Evolutionary conservation across 2,329 filamentous ascomycete genomes (phyloP).

Genomic region (Aspergillus sp.): DNA sequence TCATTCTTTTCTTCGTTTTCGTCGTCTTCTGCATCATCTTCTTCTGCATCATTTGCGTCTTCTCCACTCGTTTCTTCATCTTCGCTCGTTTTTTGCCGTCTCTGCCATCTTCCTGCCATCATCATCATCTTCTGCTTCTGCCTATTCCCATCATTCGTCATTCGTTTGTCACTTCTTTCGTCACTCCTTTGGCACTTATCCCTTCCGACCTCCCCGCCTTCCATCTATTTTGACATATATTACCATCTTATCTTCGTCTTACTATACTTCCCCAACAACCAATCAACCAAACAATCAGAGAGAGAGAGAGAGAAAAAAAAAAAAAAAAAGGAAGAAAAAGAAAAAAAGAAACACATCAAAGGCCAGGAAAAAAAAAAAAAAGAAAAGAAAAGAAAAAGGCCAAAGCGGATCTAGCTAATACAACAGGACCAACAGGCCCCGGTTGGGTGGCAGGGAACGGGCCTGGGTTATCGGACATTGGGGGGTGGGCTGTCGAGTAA

Average conservation of each 20-base stretch:
- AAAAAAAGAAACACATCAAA: too few species aligned
- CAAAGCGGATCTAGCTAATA: too few species aligned
- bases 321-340: background rate
- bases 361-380: background rate
- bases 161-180: background rate
- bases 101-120: background rate
- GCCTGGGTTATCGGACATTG: constrained; percentile 4
- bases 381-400: background rate
- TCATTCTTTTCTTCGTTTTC: too few species aligned
- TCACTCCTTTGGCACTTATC: background rate
- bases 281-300: background rate
- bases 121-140: background rate
- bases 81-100: background rate
- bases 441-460: constrained; percentile 6
- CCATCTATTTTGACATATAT: background rate
- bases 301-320: background rate
- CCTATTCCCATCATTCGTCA: background rate
- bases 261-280: background rate
- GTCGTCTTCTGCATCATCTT: background rate
- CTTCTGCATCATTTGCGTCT: background rate
- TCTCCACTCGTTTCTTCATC: background rate
- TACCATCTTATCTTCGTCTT: background rate
- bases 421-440: background rate
- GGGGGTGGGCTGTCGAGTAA: background rate
- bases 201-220: background rate